Percentiles rank a stretch among this genome's conserved stretches.
phyloP scores from a whole-genome alignment of 1,284 basidiomycete species.

The Microbotryum scabiosae region DNA sequence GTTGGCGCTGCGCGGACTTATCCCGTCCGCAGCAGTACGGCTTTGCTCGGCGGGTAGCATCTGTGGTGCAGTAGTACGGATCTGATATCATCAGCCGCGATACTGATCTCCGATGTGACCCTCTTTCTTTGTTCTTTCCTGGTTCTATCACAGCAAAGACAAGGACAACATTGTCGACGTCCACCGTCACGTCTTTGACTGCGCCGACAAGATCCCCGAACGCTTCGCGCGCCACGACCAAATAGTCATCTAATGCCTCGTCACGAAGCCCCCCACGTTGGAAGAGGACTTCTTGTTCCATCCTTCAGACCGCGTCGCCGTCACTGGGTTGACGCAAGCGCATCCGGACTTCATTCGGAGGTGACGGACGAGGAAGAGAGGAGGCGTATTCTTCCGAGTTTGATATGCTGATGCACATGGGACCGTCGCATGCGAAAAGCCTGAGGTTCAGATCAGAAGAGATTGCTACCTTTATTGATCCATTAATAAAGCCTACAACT shows the following conservation, averaged over 20 bases:
- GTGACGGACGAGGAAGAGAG: background rate
- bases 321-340: constrained; percentile 17
- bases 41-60: too few relatives aligned
- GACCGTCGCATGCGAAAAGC: too few relatives aligned
- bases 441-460: too few relatives aligned
- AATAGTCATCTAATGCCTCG: constrained; percentile 20
- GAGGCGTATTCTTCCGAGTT: background rate
- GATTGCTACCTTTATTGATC: too few relatives aligned
- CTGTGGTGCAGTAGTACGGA: too few relatives aligned
- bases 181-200: constrained; percentile 18
- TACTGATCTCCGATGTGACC: too few relatives aligned
- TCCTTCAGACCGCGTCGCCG: constrained; percentile 12
- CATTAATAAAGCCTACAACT: too few relatives aligned
- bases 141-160: background rate
- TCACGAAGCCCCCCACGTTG: constrained; percentile 12
- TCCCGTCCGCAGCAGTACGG: too few relatives aligned
- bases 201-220: constrained; percentile 15
- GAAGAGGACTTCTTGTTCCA: constrained; percentile 10
- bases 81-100: too few relatives aligned
- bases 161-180: constrained; percentile 17
- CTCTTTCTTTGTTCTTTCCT: too few relatives aligned
- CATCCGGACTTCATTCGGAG: background rate
- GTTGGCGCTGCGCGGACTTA: too few relatives aligned
- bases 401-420: too few relatives aligned
- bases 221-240: constrained; percentile 11